These are phyloP conservation scores for Tetrahymena malaccensis DNA, from an alignment of 73 alveolate genomes.

Conservation along the genomic window DNA sequence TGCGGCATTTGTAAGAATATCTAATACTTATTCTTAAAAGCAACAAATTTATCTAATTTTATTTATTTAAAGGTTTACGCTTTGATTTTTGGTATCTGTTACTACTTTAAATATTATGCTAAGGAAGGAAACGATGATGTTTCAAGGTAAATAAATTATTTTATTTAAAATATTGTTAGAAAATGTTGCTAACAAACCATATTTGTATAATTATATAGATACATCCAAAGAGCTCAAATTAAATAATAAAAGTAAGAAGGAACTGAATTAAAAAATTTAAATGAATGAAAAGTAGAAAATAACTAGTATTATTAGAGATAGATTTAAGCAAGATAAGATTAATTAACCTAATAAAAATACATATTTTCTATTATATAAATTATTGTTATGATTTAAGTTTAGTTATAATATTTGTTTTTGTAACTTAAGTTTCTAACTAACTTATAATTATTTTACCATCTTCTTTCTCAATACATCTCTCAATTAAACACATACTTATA, in stretches of 20 bases:
- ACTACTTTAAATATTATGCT: background rate
- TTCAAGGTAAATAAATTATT: background rate
- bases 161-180: background rate
- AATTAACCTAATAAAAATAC: background rate
- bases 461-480: too few relatives aligned
- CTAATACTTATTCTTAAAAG: too few relatives aligned
- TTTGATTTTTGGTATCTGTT: background rate
- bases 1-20: background rate
- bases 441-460: background rate
- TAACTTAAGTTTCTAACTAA: background rate
- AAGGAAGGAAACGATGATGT: background rate
- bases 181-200: background rate
- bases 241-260: background rate
- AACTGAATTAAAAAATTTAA: background rate
- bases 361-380: background rate
- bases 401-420: background rate
- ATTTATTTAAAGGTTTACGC: background rate
- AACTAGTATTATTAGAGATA: background rate
- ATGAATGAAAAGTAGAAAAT: background rate
- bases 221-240: background rate
- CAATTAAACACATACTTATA: too few relatives aligned
- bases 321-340: background rate
- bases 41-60: too few relatives aligned
- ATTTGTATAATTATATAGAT: background rate
- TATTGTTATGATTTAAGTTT: background rate